phyloP scores from a whole-genome alignment of 306 rosid genomes.

The Leucaena leucocephala region DNA sequence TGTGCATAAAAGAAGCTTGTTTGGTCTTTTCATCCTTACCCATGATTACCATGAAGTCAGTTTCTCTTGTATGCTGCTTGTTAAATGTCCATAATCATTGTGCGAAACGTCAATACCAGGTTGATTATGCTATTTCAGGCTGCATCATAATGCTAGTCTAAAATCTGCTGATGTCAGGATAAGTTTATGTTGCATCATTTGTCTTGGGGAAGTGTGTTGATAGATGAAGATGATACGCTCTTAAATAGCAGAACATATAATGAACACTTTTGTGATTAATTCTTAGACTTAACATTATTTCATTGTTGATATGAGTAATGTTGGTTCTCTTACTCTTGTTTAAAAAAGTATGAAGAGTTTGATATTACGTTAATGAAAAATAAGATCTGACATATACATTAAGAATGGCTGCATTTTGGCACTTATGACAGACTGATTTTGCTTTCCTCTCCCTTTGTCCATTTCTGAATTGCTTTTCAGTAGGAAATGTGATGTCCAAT shows the following conservation, averaged over 20 bases:
- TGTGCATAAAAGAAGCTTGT: slow-evolving; percentile 13
- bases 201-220: slow-evolving; percentile 15
- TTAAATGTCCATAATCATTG: slow-evolving; percentile 27
- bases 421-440: background rate
- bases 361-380: background rate
- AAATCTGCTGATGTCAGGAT: background rate
- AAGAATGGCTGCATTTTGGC: background rate
- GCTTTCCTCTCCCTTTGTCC: background rate
- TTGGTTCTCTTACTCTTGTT: background rate
- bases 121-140: slow-evolving; percentile 21
- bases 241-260: background rate
- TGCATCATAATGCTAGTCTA: slow-evolving; percentile 10
- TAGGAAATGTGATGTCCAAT: background rate
- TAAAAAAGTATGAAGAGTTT: background rate
- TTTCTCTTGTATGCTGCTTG: background rate
- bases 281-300: background rate
- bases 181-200: slow-evolving; percentile 24
- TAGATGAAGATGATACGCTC: slow-evolving; percentile 3
- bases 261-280: slow-evolving; percentile 10
- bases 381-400: background rate
- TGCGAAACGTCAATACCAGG: slow-evolving; percentile 37
- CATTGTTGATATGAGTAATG: background rate
- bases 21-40: background rate
- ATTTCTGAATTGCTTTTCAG: background rate
- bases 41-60: background rate